Percentiles rank a stretch among this genome's conserved stretches.
phyloP scores from a whole-genome alignment of 2,329 filamentous ascomycete species.

The Sporothrix humicola region DNA sequence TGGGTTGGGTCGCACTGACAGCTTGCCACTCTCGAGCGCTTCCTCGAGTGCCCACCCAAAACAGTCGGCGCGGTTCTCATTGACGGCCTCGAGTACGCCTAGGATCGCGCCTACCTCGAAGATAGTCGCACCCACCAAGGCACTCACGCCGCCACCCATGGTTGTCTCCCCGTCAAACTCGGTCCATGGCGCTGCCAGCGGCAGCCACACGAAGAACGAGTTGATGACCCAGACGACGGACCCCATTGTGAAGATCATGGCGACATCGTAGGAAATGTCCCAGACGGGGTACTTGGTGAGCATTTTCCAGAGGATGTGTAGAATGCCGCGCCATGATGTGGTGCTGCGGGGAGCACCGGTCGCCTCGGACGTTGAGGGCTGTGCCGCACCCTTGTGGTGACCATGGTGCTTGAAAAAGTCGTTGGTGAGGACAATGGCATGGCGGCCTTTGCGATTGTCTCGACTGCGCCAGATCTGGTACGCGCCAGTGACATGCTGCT shows the following conservation, averaged over 20 bases:
- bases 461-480: constrained; percentile 51
- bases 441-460: constrained; percentile 53
- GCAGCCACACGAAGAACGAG: constrained; percentile 68
- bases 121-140: constrained; percentile 70
- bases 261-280: constrained; percentile 53
- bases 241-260: constrained; percentile 49
- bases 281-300: constrained; percentile 47
- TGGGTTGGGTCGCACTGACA: constrained; percentile 33
- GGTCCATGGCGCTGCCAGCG: constrained; percentile 57
- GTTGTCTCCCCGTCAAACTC: constrained; percentile 60
- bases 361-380: too few relatives aligned
- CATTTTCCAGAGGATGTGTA: constrained; percentile 47
- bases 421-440: constrained; percentile 43
- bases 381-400: not conserved
- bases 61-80: constrained; percentile 67
- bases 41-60: constrained; percentile 72
- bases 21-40: constrained; percentile 46
- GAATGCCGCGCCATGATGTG: constrained; percentile 40
- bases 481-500: constrained; percentile 30
- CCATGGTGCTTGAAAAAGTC: constrained; percentile 34
- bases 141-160: constrained; percentile 64
- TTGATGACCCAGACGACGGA: constrained; percentile 64
- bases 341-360: constrained; percentile 34
- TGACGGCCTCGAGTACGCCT: constrained; percentile 70
- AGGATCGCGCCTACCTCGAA: constrained; percentile 69